These are phyloP conservation scores for Verticillium nubilum DNA, from an alignment of 2,329 filamentous ascomycete genomes.

Conservation along the genomic window DNA sequence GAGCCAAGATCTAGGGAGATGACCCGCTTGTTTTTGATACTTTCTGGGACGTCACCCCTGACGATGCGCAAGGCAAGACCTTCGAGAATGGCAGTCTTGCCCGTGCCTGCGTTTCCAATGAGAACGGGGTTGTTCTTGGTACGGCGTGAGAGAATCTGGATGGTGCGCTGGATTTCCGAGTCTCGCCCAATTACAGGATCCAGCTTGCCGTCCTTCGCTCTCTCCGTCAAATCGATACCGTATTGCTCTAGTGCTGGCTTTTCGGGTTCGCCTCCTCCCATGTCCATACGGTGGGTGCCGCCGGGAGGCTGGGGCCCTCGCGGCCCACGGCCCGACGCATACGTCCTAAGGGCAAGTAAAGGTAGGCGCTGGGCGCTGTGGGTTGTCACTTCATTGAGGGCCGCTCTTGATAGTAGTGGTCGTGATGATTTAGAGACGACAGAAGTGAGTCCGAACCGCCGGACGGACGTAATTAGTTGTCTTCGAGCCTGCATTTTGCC, in stretches of 20 bases:
- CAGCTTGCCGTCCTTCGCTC: constrained; percentile 81
- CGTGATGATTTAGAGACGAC: constrained; percentile 21
- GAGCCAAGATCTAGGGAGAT: constrained; percentile 84
- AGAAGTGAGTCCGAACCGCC: constrained; percentile 27
- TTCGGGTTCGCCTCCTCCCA: constrained; percentile 66
- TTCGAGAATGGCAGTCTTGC: constrained; percentile 91
- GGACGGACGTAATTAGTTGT: constrained; percentile 31
- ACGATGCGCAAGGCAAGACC: constrained; percentile 87
- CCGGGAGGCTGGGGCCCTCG: constrained; percentile 75
- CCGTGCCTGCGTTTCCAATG: constrained; percentile 87
- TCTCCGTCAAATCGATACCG: constrained; percentile 82
- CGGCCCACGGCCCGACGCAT: constrained; percentile 63
- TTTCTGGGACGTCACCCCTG: constrained; percentile 88
- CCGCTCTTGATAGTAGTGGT: constrained; percentile 6
- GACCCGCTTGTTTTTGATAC: constrained; percentile 89
- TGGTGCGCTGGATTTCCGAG: constrained; percentile 85
- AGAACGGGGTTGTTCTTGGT: constrained; percentile 96
- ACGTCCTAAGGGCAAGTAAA: constrained; percentile 39
- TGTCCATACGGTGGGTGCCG: constrained; percentile 89
- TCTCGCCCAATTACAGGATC: constrained; percentile 95
- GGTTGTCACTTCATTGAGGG: constrained; percentile 3
- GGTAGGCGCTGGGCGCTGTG: constrained; percentile 27
- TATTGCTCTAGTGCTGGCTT: constrained; percentile 89
- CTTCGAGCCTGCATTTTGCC: constrained; percentile 34
- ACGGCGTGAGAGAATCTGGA: constrained; percentile 84